phyloP scores from a whole-genome alignment of 2,329 filamentous ascomycete genomes.

The Taxawa tesnikishii region DNA sequence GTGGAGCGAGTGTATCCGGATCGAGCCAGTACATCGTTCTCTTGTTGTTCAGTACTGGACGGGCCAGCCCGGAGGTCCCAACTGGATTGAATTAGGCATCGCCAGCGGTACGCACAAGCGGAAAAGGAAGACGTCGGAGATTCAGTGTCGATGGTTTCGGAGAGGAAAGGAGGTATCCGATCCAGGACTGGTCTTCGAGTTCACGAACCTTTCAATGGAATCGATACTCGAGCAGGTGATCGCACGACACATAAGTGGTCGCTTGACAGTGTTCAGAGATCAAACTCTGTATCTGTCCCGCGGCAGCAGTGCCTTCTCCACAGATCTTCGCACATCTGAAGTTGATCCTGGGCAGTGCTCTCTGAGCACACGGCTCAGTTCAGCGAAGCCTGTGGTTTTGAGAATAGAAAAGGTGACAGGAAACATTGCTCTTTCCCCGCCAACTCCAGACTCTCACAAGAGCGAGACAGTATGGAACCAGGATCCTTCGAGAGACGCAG shows the following conservation, averaged over 20 bases:
- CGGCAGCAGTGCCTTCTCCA: conserved; percentile 43
- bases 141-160: conserved; percentile 71
- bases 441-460: conserved; percentile 24
- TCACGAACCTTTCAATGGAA: conserved; percentile 59
- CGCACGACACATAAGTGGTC: conserved; percentile 59
- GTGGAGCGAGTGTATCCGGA: conserved; percentile 67
- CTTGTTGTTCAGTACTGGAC: conserved; percentile 89
- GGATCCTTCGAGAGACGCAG: conserved; percentile 46
- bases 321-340: conserved; percentile 46
- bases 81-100: conserved; percentile 82
- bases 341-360: conserved; percentile 54
- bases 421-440: conserved; percentile 56
- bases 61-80: conserved; percentile 58
- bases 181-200: conserved; percentile 54
- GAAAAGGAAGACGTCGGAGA: conserved; percentile 15
- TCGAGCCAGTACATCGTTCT: conserved; percentile 70
- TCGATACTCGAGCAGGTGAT: conserved; percentile 61
- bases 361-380: conserved; percentile 58
- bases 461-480: conserved; percentile 55
- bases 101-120: conserved; percentile 42
- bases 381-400: conserved; percentile 44
- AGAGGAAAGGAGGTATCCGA: conserved; percentile 64
- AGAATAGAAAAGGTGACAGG: conserved; percentile 70
- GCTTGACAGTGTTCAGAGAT: conserved; percentile 54
- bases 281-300: conserved; percentile 47